These are phyloP conservation scores for Pythium apleroticum DNA, from an alignment of 352 stramenopile species.

Conservation along the genomic window DNA sequence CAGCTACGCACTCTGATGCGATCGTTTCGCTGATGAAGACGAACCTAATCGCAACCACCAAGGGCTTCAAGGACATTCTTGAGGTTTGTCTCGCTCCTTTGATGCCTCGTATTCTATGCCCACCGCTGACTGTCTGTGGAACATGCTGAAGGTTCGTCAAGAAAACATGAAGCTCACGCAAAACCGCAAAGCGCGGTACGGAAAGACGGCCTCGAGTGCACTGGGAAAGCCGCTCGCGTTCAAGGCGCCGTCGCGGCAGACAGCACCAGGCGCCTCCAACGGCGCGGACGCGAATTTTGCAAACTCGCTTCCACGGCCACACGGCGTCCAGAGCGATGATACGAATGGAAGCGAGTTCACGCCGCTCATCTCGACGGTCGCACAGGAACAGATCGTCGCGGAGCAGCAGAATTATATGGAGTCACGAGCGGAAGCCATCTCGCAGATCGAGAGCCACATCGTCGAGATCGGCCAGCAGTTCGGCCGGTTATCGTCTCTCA, in stretches of 20 bases:
- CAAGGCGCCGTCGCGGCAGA: constrained; percentile 33
- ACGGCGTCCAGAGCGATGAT: constrained; percentile 43
- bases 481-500: constrained; percentile 72
- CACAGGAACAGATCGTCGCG: constrained; percentile 71
- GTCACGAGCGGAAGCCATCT: constrained; percentile 68
- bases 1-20: constrained; percentile 76
- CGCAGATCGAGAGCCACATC: constrained; percentile 86
- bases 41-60: constrained; percentile 74
- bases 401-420: constrained; percentile 81
- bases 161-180: constrained; percentile 88
- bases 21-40: constrained; percentile 88
- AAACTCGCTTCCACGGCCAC: constrained; percentile 57
- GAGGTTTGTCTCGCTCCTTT: constrained; percentile 31
- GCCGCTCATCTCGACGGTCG: constrained; percentile 72
- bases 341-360: constrained; percentile 43
- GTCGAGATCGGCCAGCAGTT: constrained; percentile 87
- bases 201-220: constrained; percentile 67
- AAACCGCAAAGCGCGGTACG: constrained; percentile 72
- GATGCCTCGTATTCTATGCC: too few relatives aligned
- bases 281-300: constrained; percentile 42
- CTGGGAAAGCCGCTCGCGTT: constrained; percentile 79
- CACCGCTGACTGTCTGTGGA: neutral
- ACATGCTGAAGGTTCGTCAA: constrained; percentile 48
- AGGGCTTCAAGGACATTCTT: constrained; percentile 84
- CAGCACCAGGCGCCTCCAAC: neutral